Evolutionary conservation across 2,329 filamentous ascomycete species (phyloP).

Genomic region (Diaporthe ilicicola): DNA sequence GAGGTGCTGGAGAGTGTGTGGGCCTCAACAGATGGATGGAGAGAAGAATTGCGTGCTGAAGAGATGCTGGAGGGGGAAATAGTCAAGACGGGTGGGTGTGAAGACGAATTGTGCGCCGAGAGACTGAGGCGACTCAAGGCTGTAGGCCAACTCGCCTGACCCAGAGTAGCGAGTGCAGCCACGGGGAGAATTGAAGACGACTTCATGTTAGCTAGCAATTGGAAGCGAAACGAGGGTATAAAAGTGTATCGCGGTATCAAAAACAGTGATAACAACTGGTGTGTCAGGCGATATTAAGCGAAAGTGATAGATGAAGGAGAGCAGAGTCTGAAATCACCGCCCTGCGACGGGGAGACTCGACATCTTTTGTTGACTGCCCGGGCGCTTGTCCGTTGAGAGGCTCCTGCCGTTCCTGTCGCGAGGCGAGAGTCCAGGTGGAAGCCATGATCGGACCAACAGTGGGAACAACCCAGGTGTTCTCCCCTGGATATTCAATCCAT

Average conservation of each 20-base stretch:
- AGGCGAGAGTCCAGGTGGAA: not conserved
- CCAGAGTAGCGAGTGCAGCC: not conserved
- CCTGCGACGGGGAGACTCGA: not conserved
- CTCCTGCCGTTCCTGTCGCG: not conserved
- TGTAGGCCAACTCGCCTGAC: not conserved
- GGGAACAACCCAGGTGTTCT: not conserved
- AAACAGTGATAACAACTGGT: not conserved
- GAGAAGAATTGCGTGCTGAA: not conserved
- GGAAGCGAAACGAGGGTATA: constrained; percentile 1
- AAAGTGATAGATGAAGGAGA: not conserved
- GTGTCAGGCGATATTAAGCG: not conserved
- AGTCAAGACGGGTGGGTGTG: not conserved
- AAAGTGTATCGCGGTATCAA: not conserved
- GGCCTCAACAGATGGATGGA: too few relatives aligned
- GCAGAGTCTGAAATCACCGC: not conserved
- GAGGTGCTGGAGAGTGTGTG: not conserved
- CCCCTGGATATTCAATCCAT: not conserved
- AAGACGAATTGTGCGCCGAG: not conserved
- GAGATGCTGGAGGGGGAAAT: not conserved
- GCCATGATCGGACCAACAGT: not conserved
- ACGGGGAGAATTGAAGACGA: not conserved
- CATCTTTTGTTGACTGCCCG: not conserved
- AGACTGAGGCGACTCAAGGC: not conserved
- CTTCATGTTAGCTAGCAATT: constrained; percentile 11
- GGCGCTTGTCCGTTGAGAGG: not conserved